Evolutionary conservation across 345 rosid species (phyloP).

Genomic region (Linum usitatissimum): DNA sequence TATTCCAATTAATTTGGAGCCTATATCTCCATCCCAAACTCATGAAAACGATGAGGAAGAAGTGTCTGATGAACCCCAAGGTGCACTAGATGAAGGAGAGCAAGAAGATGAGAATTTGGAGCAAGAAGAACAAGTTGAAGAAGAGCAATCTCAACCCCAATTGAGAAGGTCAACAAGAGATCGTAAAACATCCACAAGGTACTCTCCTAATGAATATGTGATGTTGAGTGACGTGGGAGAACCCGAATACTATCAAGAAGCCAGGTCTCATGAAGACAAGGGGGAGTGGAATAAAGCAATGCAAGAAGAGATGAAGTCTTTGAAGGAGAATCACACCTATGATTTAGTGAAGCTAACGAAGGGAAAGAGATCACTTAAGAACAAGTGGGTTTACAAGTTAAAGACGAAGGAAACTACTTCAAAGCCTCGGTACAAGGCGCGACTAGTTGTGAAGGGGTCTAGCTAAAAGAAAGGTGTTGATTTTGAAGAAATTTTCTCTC

Average conservation of each 20-base stretch:
- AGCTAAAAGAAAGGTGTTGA: too few relatives aligned
- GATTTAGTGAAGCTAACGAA: background rate
- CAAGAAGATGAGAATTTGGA: background rate
- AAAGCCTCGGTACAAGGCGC: background rate
- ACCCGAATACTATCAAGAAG: background rate
- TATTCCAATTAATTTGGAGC: too few relatives aligned
- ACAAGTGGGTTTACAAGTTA: background rate
- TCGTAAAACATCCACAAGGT: background rate
- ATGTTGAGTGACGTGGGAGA: background rate
- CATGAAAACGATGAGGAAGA: too few relatives aligned
- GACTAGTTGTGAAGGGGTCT: too few relatives aligned
- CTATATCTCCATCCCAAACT: too few relatives aligned
- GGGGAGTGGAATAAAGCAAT: background rate
- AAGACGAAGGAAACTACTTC: background rate
- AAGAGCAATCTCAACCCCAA: too few relatives aligned
- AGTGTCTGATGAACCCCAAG: too few relatives aligned
- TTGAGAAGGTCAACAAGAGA: too few relatives aligned
- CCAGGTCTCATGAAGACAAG: background rate
- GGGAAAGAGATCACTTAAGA: background rate
- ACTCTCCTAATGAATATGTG: background rate
- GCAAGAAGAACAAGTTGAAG: background rate
- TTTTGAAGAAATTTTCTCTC: too few relatives aligned
- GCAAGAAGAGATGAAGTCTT: background rate
- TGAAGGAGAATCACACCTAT: background rate
- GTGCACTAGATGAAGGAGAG: background rate